These are phyloP conservation scores for Closterium sp. DNA, from an alignment of 139 green algal genomes.

Conservation along the genomic window DNA sequence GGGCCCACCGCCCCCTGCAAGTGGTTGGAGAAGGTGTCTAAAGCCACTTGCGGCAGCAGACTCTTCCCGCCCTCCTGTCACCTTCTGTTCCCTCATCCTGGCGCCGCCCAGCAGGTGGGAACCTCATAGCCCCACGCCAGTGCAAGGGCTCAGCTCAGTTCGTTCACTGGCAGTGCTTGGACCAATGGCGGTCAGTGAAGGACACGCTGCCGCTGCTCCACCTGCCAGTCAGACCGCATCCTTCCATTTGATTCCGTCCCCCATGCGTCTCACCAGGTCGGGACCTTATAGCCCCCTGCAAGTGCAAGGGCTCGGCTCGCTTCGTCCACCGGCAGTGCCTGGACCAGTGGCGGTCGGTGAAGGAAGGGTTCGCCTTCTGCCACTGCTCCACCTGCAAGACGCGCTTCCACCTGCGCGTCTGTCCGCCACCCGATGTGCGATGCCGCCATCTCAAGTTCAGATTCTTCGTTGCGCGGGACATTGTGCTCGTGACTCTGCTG, in stretches of 20 bases:
- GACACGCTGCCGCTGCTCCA: slow-evolving; percentile 28
- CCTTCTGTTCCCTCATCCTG: neutral
- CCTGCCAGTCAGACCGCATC: neutral
- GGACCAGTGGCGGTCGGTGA: slow-evolving; percentile 32
- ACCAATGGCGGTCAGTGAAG: slow-evolving; percentile 36
- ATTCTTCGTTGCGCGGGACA: slow-evolving; percentile 28
- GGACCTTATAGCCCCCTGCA: slow-evolving; percentile 40
- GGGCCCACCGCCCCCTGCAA: neutral
- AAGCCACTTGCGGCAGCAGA: too few species aligned
- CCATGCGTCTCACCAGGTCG: neutral
- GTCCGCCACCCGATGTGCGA: slow-evolving; percentile 8
- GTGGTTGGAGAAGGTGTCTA: too few species aligned
- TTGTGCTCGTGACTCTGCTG: neutral
- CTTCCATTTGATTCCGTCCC: neutral
- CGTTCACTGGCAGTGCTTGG: slow-evolving; percentile 40
- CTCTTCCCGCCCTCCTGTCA: neutral
- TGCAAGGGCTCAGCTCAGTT: slow-evolving; percentile 32
- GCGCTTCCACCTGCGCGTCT: slow-evolving; percentile 8
- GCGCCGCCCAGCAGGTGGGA: neutral
- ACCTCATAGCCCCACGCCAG: slow-evolving; percentile 34
- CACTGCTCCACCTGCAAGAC: slow-evolving; percentile 34
- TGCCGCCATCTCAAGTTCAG: slow-evolving; percentile 29
- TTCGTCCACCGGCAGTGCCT: slow-evolving; percentile 41
- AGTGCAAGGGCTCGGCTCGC: slow-evolving; percentile 21
- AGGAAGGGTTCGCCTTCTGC: slow-evolving; percentile 40